Base-by-base conservation (phyloP, 169 alveolate genomes). In the Plasmodium vinckei region DNA sequence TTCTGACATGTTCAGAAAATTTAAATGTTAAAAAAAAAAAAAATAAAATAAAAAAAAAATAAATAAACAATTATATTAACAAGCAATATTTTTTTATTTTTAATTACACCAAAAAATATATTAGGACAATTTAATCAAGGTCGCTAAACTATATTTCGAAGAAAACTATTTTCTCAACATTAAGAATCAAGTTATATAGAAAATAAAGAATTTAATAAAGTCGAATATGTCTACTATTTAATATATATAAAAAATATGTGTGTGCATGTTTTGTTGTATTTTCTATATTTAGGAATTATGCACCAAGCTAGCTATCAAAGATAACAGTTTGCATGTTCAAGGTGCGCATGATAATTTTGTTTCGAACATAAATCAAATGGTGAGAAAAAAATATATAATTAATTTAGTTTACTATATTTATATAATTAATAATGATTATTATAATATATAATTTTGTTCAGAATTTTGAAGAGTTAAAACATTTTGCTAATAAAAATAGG, bases 1-100 rank as follows among this genome's bases (percentile, higher is more conserved):
- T 75, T 49, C 70, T 75, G 65, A 75, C 73, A 21, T 75, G 88
- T 51, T 75, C 88, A 9, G 69, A 75, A 61, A 75, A 46, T 75
- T 63, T 75, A 47, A 61, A 44, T 39, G 88, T 75, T 46, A 75
- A 13, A 64, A 60, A 60, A 57, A 9, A 51, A 68, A 46, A 68
- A 53, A 12, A 53, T 2, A 51, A 68, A 46, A 68, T 21, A 12
- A 53, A 13, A 17, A 61, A 46, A 42, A 57, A 51, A 27, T 27
- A n/a, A n/a, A 33, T 10, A 23, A 70, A 49, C 10, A 61, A 53
- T 70, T 39, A 17, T 39, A 70, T 51, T 42, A 70, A 70, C 53
- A 33, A 70, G 82, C 60, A 46, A 70, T 57, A 25, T 63, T 13
- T 2, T 27, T 63, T n/a, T 27, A 9, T 63, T n/a, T 13, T 6